Evolutionary conservation across 768 basidiomycete genomes (phyloP), one percentile per base, ranked within the genome.

Genomic region (Boletus fagicola): DNA sequence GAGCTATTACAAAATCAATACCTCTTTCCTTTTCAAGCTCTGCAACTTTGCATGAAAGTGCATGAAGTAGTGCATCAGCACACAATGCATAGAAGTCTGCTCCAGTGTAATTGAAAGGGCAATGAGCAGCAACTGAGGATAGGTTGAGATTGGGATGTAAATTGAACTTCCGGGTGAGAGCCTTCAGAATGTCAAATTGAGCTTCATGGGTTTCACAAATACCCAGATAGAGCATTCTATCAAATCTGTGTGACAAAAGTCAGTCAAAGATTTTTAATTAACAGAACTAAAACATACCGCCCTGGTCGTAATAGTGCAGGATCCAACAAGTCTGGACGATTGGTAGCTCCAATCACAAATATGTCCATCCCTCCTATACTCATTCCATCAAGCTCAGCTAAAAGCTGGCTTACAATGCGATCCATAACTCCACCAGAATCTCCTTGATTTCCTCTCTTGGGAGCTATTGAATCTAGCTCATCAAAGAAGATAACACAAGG

Each of bases 401-500:
- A 75, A 33, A 97, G 77, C 74, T 97, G 95, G 65, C 92, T 94
- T 56, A 98, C 95, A 66, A 98, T 97, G 18, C 95, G 83, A 72
- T 98, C 95, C 94, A 98, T 98, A 16, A 98, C 95, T 12, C 95
- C 95, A 24, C 94, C 95, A 35, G 94, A 95, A 69, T 98, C 95
- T 0, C 95, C 95, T 65, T 94, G 92, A 64, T 92, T 92, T 18
- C 95, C 95, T 61, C 95, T 81, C 70, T 95, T 94, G 0, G 95
- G 95, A 38, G 95, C 95, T 28, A 98, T 86, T 2, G 90, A 92
- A 72, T 98, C 95, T 28, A 98, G 78, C 71, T 98, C 95, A 72
- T 98, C 95, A 72, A 98, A 97, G 72, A 98, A 98, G 49, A 98
- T 90, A 46, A 97, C 89, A 72, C 95, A 98, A 9, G 95, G 95